Base-by-base conservation (phyloP, 139 green algal genomes). In the Chlamydomonas eustigma region DNA sequence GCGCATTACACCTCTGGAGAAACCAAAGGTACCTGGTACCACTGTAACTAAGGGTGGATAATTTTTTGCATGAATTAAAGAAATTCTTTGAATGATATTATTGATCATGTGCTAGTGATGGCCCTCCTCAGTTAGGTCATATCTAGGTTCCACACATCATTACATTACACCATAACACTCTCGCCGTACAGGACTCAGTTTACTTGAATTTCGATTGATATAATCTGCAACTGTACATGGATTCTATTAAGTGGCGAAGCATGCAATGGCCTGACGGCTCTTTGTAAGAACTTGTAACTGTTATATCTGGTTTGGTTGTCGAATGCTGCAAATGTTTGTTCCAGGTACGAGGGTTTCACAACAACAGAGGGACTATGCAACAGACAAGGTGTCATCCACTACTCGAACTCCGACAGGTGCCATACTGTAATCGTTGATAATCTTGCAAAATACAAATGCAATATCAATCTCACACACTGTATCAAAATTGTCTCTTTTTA, bases 331-430 rank as follows among this genome's bases (percentile, higher is more conserved):
- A n/a, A n/a, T n/a, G n/a, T n/a, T n/a, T n/a, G n/a, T 34, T 51
- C 3, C 68, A 75, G 68, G 37, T 75, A 75, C 25, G 68, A 75
- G 68, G 68, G 68, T 8, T n/a, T 58, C 5, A 28, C 38, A 4
- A 5, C n/a, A n/a, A n/a, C 3, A 4, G 30, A 28, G 22, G 64
- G 33, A 22, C 38, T 2, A 24, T 75, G 68, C 38, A 4, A 75
- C 37, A 75, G 30, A 34, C 68, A 75, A 25, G 68, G 68, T 25
- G 38, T 75, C 4, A 5, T 75, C 30, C 25, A 75, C n/a, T 75
- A 39, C n/a, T 24, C 68, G n/a, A 75, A 75, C 38, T 36, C 68
- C 2, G 68, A 75, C 68, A 75, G 68, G 68, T 75, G 35, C 22
- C 37, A 31, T 12, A 58, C 44, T 58, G 44, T 58, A 18, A 28